Evolutionary conservation across 2,329 filamentous ascomycete species (phyloP).

Genomic region (Fusarium zealandicum): DNA sequence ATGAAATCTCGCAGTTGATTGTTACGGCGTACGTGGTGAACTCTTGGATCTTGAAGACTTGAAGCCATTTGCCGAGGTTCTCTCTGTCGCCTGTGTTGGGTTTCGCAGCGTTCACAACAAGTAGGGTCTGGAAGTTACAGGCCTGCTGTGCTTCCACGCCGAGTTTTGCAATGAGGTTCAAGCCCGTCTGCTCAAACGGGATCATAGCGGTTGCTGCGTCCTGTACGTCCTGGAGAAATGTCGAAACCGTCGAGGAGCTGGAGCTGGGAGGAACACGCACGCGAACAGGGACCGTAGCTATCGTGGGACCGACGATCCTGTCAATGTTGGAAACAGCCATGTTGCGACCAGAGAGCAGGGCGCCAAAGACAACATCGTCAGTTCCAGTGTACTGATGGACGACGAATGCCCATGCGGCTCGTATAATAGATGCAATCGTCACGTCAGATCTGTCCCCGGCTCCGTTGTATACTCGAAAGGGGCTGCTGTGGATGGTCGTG

Average conservation of each 20-base stretch:
- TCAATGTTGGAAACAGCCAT: slow-evolving; percentile 33
- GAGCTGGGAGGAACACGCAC: slow-evolving; percentile 36
- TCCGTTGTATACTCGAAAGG: neutral
- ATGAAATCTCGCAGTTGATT: neutral
- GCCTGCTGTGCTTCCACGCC: slow-evolving; percentile 3
- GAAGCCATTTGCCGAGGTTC: neutral
- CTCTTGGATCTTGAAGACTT: neutral
- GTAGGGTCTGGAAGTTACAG: slow-evolving; percentile 15
- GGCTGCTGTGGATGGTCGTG: neutral
- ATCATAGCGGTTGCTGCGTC: slow-evolving; percentile 25
- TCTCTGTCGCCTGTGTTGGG: neutral
- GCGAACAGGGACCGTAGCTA: slow-evolving; percentile 43
- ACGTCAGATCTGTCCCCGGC: neutral
- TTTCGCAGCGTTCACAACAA: slow-evolving; percentile 8
- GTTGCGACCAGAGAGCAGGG: slow-evolving; percentile 37
- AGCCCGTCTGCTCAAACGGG: slow-evolving; percentile 26
- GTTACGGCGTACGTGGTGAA: slow-evolving; percentile 6
- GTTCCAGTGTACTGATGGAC: slow-evolving; percentile 25
- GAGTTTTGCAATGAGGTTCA: slow-evolving; percentile 33
- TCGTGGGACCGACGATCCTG: slow-evolving; percentile 42
- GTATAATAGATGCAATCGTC: neutral
- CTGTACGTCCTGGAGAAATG: slow-evolving; percentile 51
- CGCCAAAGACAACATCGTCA: slow-evolving; percentile 37
- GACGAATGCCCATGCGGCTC: slow-evolving; percentile 42
- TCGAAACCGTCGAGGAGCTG: slow-evolving; percentile 34